Percentiles rank a stretch among this genome's conserved stretches.
Evolutionary conservation across 768 basidiomycete species (phyloP).

Genomic region (Suillus cothurnatus): DNA sequence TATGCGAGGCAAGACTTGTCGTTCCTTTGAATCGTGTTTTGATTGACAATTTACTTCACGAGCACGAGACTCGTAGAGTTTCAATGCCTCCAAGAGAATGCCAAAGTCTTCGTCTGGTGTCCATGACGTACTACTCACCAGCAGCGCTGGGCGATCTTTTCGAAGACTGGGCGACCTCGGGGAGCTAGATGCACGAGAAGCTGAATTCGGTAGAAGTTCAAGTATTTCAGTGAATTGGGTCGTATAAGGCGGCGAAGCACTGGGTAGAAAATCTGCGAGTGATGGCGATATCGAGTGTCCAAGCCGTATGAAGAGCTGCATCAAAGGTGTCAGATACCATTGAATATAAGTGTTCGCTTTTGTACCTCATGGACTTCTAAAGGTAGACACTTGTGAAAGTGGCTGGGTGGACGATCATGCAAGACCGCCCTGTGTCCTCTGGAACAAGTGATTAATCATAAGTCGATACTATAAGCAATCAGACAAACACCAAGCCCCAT

Average conservation of each 20-base stretch:
- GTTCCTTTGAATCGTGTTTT: constrained; percentile 15
- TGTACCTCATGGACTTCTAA: constrained; percentile 78
- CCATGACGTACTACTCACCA: constrained; percentile 96
- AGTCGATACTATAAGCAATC: background rate
- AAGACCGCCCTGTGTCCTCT: constrained; percentile 83
- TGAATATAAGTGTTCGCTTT: background rate
- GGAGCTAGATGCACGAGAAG: constrained; percentile 24
- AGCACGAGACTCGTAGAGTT: constrained; percentile 66
- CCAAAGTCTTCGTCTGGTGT: constrained; percentile 96
- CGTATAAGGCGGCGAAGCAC: constrained; percentile 53
- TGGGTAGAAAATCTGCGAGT: constrained; percentile 54
- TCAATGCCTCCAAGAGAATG: constrained; percentile 77
- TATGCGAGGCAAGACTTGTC: constrained; percentile 63
- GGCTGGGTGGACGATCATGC: constrained; percentile 87
- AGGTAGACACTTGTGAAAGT: constrained; percentile 72
- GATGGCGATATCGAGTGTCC: constrained; percentile 39
- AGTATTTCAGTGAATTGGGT: constrained; percentile 57
- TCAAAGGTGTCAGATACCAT: constrained; percentile 6
- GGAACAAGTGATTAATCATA: constrained; percentile 13
- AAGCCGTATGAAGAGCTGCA: constrained; percentile 54
- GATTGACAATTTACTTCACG: constrained; percentile 22
- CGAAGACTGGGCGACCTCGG: constrained; percentile 52
- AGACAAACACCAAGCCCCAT: constrained; percentile 76
- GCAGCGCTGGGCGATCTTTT: constrained; percentile 76
- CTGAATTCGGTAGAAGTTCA: constrained; percentile 22